Conservation (phyloP, 805 yeast genomes). For the Candida odintsovae region DNA sequence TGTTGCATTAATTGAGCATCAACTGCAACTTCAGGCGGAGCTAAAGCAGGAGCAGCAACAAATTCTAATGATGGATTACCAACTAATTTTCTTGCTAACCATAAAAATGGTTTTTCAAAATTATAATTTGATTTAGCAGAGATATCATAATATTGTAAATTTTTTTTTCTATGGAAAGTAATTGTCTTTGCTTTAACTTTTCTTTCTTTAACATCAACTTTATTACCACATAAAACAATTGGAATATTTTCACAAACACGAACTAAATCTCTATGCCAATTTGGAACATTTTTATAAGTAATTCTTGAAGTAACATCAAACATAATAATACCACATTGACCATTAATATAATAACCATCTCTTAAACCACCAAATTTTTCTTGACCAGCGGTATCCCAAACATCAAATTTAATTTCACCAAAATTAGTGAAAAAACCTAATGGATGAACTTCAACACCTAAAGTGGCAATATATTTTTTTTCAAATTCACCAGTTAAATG, state of each 20-base stretch:
- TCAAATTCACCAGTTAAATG: constrained; percentile 99
- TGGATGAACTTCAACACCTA: constrained; percentile 99
- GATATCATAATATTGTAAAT: constrained; percentile 98
- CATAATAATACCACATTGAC: constrained; percentile 99
- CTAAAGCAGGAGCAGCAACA: constrained; percentile 98
- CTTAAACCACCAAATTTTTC: constrained; percentile 99
- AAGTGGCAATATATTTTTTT: constrained; percentile 97
- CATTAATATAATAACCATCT: constrained; percentile 99
- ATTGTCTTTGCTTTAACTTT: constrained; percentile 99
- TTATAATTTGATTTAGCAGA: constrained; percentile 99
- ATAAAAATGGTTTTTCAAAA: constrained; percentile 99
- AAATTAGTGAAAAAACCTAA: constrained; percentile 95
- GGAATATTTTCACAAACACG: constrained; percentile 99
- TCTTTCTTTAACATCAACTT: constrained; percentile 99
- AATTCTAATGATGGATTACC: constrained; percentile 98
- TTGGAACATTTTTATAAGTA: constrained; percentile 99
- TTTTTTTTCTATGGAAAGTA: constrained; percentile 99
- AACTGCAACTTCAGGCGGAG: constrained; percentile 98
- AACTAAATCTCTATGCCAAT: constrained; percentile 99
- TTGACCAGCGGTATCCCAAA: constrained; percentile 99
- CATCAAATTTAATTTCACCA: constrained; percentile 98
- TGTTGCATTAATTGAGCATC: constrained; percentile 95
- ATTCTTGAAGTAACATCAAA: constrained; percentile 99
- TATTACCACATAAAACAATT: constrained; percentile 98
- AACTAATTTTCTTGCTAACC: constrained; percentile 99